Evolutionary conservation across 2,329 filamentous ascomycete genomes (phyloP).

Genomic region (Colletotrichum sansevieriae): DNA sequence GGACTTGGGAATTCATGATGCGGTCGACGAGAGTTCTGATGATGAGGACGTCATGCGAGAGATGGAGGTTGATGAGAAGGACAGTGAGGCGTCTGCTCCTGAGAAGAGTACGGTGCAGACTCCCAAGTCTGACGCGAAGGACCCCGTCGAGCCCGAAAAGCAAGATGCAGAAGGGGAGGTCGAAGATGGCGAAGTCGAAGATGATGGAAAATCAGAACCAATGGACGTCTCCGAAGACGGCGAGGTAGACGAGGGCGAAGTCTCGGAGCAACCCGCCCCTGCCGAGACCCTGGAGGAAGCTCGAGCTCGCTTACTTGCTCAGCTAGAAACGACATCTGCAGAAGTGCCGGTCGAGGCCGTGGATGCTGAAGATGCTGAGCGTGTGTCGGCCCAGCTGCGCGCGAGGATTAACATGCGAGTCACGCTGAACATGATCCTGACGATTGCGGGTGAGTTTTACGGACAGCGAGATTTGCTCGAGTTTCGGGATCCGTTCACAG

Average conservation of each 20-base stretch:
- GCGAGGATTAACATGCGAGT: slow-evolving; percentile 68
- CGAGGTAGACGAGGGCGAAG: slow-evolving; percentile 50
- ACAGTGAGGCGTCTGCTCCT: slow-evolving; percentile 41
- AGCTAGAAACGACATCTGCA: slow-evolving; percentile 51
- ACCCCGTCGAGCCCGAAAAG: not conserved
- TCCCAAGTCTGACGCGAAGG: not conserved
- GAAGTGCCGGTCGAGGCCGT: slow-evolving; percentile 47
- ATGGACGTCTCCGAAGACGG: slow-evolving; percentile 62
- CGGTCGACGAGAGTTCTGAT: slow-evolving; percentile 59
- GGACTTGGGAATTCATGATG: slow-evolving; percentile 58
- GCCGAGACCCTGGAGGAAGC: slow-evolving; percentile 58
- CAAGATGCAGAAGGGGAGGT: not conserved
- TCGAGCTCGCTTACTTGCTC: slow-evolving; percentile 62
- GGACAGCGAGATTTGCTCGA: slow-evolving; percentile 89
- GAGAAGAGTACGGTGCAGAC: not conserved
- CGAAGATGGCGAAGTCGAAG: slow-evolving; percentile 7
- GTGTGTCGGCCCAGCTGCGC: slow-evolving; percentile 46
- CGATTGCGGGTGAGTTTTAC: slow-evolving; percentile 87
- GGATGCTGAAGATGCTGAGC: slow-evolving; percentile 24
- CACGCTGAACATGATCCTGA: slow-evolving; percentile 94
- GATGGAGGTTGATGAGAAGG: slow-evolving; percentile 49
- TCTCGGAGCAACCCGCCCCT: slow-evolving; percentile 48
- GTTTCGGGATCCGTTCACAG: slow-evolving; percentile 74
- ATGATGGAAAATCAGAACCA: slow-evolving; percentile 47
- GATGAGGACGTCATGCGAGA: slow-evolving; percentile 54